A percentile compares a stretch with the other conserved stretches of the same genome.
phyloP scores from a whole-genome alignment of 2,329 filamentous ascomycete species.

The Fusarium ambrosium region DNA sequence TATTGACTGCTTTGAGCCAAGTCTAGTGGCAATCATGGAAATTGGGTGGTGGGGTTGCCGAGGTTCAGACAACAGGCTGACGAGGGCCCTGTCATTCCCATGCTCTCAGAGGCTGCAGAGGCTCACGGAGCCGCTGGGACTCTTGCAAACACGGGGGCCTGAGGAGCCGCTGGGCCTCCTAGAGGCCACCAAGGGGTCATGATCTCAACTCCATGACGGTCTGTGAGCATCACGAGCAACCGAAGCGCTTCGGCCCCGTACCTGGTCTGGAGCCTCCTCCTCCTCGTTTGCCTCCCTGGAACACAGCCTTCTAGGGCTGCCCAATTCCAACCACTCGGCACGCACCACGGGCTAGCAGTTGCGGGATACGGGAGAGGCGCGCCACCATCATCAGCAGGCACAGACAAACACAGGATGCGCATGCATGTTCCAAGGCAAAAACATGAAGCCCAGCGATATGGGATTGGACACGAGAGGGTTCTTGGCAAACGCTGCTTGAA shows the following conservation, averaged over 20 bases:
- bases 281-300: slow-evolving; percentile 3
- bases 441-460: slow-evolving; percentile 18
- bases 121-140: slow-evolving; percentile 5
- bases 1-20: slow-evolving; percentile 37
- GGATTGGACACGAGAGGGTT: slow-evolving; percentile 34
- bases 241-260: slow-evolving; percentile 39
- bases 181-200: background rate
- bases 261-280: background rate
- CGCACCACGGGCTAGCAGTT: slow-evolving; percentile 7
- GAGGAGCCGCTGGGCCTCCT: background rate
- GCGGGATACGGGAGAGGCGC: slow-evolving; percentile 31
- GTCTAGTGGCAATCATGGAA: slow-evolving; percentile 20
- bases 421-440: slow-evolving; percentile 28
- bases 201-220: slow-evolving; percentile 4
- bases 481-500: slow-evolving; percentile 42
- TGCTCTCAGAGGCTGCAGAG: slow-evolving; percentile 30
- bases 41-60: slow-evolving; percentile 24
- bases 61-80: slow-evolving; percentile 19
- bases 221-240: slow-evolving; percentile 16
- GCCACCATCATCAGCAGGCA: slow-evolving; percentile 19
- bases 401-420: background rate
- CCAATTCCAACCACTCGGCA: slow-evolving; percentile 4
- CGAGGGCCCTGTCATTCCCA: slow-evolving; percentile 36
- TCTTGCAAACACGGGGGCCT: background rate
- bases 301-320: slow-evolving; percentile 19